phyloP scores from a whole-genome alignment of 805 yeast genomes.

The Huiozyma naganishii region DNA sequence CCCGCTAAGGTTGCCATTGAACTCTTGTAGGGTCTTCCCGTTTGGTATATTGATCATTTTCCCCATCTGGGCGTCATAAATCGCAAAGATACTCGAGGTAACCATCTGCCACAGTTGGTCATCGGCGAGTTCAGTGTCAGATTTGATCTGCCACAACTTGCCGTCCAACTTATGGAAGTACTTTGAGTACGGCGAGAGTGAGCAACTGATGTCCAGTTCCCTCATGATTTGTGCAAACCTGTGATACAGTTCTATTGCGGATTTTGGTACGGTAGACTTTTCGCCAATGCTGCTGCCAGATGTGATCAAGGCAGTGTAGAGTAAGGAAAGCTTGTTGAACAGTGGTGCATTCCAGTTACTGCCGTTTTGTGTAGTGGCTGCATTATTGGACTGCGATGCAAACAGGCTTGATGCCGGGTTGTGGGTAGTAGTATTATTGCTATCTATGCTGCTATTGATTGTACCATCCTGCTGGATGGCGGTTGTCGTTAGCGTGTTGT shows the following conservation, averaged over 20 bases:
- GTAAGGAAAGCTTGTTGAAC: constrained; percentile 19
- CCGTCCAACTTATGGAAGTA: constrained; percentile 21
- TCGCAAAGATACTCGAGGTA: constrained; percentile 16
- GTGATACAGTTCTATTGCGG: constrained; percentile 26
- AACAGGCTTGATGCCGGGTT: constrained; percentile 1
- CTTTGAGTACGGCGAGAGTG: constrained; percentile 22
- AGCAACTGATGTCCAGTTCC: constrained; percentile 24
- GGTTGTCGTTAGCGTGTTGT: neutral
- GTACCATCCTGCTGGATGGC: neutral
- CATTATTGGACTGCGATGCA: constrained; percentile 1
- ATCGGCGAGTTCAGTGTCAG: constrained; percentile 16
- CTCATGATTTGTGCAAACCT: constrained; percentile 27
- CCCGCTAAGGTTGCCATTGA: constrained; percentile 7
- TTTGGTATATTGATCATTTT: constrained; percentile 10
- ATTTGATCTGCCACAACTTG: constrained; percentile 21
- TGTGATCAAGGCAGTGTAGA: constrained; percentile 20
- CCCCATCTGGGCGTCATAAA: constrained; percentile 21
- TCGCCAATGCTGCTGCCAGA: constrained; percentile 19
- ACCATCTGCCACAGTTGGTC: constrained; percentile 24
- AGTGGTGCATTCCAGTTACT: constrained; percentile 11
- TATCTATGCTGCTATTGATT: neutral
- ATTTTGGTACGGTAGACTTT: constrained; percentile 20
- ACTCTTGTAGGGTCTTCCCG: too few species aligned
- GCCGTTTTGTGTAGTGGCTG: neutral
- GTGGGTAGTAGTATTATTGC: neutral